Evolutionary conservation across 1,284 basidiomycete species (phyloP), one percentile per base, ranked within the genome.

Genomic region (Fomitopsis schrenkii): DNA sequence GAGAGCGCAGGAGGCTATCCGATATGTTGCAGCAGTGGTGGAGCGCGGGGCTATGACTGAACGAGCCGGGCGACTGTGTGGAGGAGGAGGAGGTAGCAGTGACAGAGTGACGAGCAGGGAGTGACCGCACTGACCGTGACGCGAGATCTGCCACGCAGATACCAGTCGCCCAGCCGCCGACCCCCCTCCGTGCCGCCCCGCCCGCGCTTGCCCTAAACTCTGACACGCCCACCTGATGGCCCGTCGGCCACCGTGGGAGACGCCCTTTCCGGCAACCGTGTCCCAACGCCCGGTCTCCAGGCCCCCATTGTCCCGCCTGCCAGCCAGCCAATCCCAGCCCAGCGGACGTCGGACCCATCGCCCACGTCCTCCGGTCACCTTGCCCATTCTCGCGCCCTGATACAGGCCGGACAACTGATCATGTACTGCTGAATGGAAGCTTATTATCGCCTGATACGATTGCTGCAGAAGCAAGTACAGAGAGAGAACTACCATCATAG

Each of bases 401-500:
- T 59, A 63, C 48, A 52, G 54, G 45, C 50, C 57, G 55, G 52
- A 59, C 52, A 59, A 53, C 53, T 58, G 61, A 61, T 59, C 59
- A 40, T 59, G 52, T 58, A 52, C 52, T 41, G 56, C 58, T 55
- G 55, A 62, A 59, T 57, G 55, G 65, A 64, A 61, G 64, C 64
- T 46, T 63, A 66, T 65, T 65, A 67, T 63, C 64, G 59, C 63
- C 65, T 60, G 62, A 66, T 65, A 67, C 59, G 55, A 68, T 67
- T 67, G 60, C 64, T 64, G 63, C 50, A 54, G 57, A 54, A 55
- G 54, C 50, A 61, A 58, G 62, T 68, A 66, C 71, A 67, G 62
- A 56, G 63, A 62, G 59, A 59, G 59, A 59, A 58, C 69, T 68
- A 71, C 72, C 72, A 73, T 80, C 78, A 88, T 66, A 87, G 75